Percentiles rank a stretch among this genome's conserved stretches.
phyloP scores from a whole-genome alignment of 192 early-diverging fungal species.

The Coemansia sp. region DNA sequence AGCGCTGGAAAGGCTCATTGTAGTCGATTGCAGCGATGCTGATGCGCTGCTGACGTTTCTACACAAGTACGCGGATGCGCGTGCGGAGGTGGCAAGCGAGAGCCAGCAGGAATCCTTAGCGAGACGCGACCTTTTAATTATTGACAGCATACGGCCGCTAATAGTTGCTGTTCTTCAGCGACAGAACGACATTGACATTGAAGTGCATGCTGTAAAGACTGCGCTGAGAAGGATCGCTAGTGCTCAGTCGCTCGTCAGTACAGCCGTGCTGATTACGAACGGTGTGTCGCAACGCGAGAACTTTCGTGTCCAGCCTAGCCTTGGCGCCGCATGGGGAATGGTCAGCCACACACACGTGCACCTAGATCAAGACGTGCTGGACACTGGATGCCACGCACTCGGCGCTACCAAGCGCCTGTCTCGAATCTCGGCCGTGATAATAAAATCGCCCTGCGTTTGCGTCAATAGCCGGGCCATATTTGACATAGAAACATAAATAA shows the following conservation, averaged over 20 bases:
- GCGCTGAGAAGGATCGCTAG: constrained; percentile 25
- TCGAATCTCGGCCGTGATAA: constrained; percentile 2
- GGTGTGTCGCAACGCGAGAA: constrained; percentile 32
- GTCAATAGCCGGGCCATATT: constrained; percentile 7
- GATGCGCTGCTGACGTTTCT: constrained; percentile 38
- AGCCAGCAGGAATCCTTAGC: not conserved
- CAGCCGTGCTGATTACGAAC: constrained; percentile 30
- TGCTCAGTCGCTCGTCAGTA: not conserved
- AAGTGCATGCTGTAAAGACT: constrained; percentile 25
- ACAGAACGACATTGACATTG: constrained; percentile 14
- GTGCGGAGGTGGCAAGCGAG: not conserved
- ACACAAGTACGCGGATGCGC: constrained; percentile 25
- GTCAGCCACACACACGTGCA: constrained; percentile 35
- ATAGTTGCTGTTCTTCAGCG: constrained; percentile 21
- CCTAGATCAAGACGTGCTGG: not conserved
- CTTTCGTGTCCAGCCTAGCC: constrained; percentile 25
- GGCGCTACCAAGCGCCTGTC: not conserved
- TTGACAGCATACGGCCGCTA: constrained; percentile 40
- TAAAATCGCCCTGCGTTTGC: constrained; percentile 18
- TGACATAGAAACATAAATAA: not conserved
- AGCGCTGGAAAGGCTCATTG: constrained; percentile 28
- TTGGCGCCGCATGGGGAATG: constrained; percentile 29
- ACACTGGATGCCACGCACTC: not conserved
- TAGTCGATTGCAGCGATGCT: constrained; percentile 30
- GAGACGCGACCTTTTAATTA: constrained; percentile 23